Evolutionary conservation across 2,329 filamentous ascomycete genomes (phyloP).

Genomic region (Fragosphaeria purpurea): DNA sequence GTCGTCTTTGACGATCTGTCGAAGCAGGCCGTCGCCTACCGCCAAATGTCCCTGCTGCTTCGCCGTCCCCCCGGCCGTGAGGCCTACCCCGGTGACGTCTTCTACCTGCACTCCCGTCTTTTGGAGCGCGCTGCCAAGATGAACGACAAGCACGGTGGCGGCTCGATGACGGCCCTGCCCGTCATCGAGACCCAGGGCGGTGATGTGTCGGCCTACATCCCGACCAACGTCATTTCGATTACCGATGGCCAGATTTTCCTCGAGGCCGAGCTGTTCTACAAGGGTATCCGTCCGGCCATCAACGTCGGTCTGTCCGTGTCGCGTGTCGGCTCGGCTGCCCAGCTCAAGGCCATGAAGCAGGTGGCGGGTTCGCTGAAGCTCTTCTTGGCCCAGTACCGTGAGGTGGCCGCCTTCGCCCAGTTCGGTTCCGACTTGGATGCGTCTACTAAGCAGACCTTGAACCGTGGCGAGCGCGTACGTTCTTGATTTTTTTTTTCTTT

Average conservation of each 20-base stretch:
- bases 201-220: constrained; percentile 99
- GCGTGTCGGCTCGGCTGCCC: constrained; percentile 97
- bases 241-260: constrained; percentile 99
- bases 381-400: constrained; percentile 99
- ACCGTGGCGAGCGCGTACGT: constrained; percentile 92
- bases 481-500: constrained; percentile 1
- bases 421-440: constrained; percentile 99
- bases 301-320: constrained; percentile 99
- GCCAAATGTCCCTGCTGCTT: constrained; percentile 97
- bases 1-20: constrained; percentile 92
- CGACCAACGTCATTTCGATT: constrained; percentile 99
- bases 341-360: constrained; percentile 99
- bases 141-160: constrained; percentile 88
- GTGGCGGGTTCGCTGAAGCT: constrained; percentile 99
- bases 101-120: constrained; percentile 98
- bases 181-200: constrained; percentile 99
- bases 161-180: constrained; percentile 93
- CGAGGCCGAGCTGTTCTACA: constrained; percentile 99
- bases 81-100: constrained; percentile 98
- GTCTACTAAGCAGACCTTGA: constrained; percentile 95
- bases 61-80: constrained; percentile 98
- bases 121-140: constrained; percentile 99
- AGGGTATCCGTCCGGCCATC: constrained; percentile 99
- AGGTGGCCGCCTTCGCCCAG: constrained; percentile 98
- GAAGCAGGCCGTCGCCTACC: constrained; percentile 96